Base-by-base conservation (phyloP, 1,284 basidiomycete species). In the Ustilago vetiveriae region DNA sequence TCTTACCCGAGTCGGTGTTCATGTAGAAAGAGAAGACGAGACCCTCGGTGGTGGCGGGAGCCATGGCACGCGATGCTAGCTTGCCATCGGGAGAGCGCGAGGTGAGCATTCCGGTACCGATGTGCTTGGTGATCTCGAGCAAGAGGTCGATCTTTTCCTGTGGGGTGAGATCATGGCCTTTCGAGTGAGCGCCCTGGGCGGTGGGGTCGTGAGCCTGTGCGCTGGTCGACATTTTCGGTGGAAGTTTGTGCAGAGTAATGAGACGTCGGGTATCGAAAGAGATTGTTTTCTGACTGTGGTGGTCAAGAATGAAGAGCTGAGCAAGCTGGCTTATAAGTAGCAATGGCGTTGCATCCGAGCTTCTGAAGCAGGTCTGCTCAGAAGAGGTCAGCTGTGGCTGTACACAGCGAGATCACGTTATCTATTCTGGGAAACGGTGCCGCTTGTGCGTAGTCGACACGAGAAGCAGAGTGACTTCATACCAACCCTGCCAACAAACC, bases 1-100 rank as follows among this genome's bases (percentile, higher is more conserved):
- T 65, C 72, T 78, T 78, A 58, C 75, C 75, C 5, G 66, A 70
- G 17, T 78, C 74, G 48, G 54, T 59, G 69, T 78, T 78, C 60
- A 66, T 58, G 57, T 56, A 78, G 65, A 76, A 75, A 27, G 55
- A 52, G 48, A 72, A 71, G 30, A 76, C 84, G 87, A 76, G 66
- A 8, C 68, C 65, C 60, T 79, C 90, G 89, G 87, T 44, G 85
- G 67, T 71, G 32, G 86, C 84, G 17, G 90, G 89, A n/a, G 86
- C 85, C 92, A 93, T 95, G 32, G 90, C 89, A 46, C 92, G 86
- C 8, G 91, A 88, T 81, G 94, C 92, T 30, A 96, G 83, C 45
- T 86, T 84, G 2, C 92, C 92, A 65, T 88, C 85, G n/a, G 86
- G 78, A n/a, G 87, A 85, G 41, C 89, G 88, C 16, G 91, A 91